A percentile compares a stretch with the other conserved stretches of the same genome.
phyloP scores from a whole-genome alignment of 208 protist species.

The Phytomonas sp. region DNA sequence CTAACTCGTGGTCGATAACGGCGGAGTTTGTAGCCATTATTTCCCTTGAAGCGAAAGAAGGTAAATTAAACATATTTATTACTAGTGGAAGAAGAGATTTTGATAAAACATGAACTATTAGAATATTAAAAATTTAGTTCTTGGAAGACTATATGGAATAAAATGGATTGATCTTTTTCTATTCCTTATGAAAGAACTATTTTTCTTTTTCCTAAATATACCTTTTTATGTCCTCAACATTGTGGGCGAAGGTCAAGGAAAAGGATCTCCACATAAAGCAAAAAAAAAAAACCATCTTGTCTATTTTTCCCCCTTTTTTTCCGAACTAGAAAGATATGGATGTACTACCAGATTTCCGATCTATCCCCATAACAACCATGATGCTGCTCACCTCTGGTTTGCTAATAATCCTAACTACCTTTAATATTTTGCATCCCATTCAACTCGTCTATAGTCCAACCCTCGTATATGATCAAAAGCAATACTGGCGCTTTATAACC shows the following conservation, averaged over 20 bases:
- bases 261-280: conserved; percentile 2
- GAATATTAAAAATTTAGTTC: background rate
- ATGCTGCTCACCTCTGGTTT: conserved; percentile 21
- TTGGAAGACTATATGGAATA: background rate
- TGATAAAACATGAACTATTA: background rate
- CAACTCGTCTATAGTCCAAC: conserved; percentile 63
- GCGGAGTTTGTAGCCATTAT: background rate
- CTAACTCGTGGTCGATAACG: background rate
- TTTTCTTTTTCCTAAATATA: background rate
- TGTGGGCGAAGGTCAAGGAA: background rate
- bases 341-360: conserved; percentile 8
- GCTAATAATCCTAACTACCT: conserved; percentile 35
- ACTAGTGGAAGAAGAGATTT: background rate
- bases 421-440: conserved; percentile 57
- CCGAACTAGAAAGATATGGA: conserved; percentile 15
- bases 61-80: background rate
- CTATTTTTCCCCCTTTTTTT: background rate
- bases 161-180: background rate
- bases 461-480: conserved; percentile 59
- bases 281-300: conserved; percentile 2
- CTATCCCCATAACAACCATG: conserved; percentile 30
- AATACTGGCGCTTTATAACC: conserved; percentile 79
- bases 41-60: background rate
- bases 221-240: background rate
- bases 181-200: background rate